A percentile compares a stretch with the other conserved stretches of the same genome.
phyloP scores from a whole-genome alignment of 352 stramenopile genomes.

The Phytophthora aleatoria region DNA sequence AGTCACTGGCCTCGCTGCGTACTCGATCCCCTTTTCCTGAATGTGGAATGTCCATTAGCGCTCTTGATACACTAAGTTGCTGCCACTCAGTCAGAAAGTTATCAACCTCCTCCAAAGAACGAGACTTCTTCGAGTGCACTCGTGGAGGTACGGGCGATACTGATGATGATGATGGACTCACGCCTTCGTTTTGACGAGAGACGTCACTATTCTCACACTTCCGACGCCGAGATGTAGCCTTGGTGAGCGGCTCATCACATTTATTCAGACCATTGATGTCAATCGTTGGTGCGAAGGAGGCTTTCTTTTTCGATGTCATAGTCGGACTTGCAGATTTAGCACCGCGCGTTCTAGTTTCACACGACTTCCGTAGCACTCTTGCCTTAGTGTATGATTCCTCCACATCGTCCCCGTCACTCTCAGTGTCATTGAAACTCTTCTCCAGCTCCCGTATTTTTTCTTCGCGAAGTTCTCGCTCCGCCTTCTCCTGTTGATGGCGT shows the following conservation, averaged over 20 bases:
- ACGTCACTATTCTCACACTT: conserved; percentile 12
- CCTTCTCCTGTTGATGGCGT: conserved; percentile 41
- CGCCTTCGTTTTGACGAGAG: background rate
- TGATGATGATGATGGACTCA: conserved; percentile 15
- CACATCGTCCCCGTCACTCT: conserved; percentile 5
- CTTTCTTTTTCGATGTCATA: conserved; percentile 13
- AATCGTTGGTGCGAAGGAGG: conserved; percentile 8
- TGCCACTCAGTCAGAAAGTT: conserved; percentile 45
- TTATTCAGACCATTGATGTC: background rate
- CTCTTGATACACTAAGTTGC: conserved; percentile 39
- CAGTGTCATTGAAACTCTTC: conserved; percentile 39
- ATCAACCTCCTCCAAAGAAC: conserved; percentile 15
- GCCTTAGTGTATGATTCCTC: conserved; percentile 6
- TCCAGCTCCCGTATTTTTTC: conserved; percentile 53
- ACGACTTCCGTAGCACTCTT: background rate
- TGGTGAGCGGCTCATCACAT: background rate
- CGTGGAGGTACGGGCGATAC: conserved; percentile 13
- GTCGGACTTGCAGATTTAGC: background rate
- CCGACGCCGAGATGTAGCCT: background rate
- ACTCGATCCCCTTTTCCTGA: conserved; percentile 3
- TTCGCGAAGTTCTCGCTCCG: conserved; percentile 44
- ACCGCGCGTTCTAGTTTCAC: background rate
- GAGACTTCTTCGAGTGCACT: conserved; percentile 1
- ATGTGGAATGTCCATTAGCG: conserved; percentile 21
- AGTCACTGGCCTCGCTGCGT: conserved; percentile 4